phyloP scores from a whole-genome alignment of 192 early-diverging fungal species.

The Entomortierella beljakovae region DNA sequence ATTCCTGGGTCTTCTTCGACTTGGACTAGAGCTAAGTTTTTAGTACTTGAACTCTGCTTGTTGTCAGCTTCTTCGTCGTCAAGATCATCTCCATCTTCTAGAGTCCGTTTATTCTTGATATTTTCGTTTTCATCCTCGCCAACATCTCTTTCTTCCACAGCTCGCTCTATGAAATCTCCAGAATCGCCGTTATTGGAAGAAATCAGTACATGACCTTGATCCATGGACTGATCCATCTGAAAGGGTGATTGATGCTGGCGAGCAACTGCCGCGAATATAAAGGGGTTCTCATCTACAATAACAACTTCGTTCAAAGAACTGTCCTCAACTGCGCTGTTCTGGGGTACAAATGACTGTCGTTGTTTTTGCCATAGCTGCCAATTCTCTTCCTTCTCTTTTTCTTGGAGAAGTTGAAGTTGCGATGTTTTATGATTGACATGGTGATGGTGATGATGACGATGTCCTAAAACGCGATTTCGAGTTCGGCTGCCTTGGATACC shows the following conservation, averaged over 20 bases:
- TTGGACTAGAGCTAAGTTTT: neutral
- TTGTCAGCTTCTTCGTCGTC: neutral
- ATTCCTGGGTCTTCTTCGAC: neutral
- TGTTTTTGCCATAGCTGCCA: constrained; percentile 2
- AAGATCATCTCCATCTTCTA: neutral
- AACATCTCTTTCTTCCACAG: neutral
- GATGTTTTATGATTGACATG: neutral
- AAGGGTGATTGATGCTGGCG: neutral
- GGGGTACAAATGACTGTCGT: neutral
- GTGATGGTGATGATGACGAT: constrained; percentile 16
- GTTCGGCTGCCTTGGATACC: constrained; percentile 4
- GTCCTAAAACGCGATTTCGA: neutral
- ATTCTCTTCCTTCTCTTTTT: neutral
- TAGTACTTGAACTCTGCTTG: neutral
- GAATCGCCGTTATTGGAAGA: too few relatives aligned
- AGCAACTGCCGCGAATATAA: neutral
- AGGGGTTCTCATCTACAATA: constrained; percentile 1
- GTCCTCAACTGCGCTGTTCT: neutral
- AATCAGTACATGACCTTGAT: too few relatives aligned
- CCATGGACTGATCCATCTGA: neutral
- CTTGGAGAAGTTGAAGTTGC: neutral
- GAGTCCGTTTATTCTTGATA: neutral
- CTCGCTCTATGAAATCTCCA: too few relatives aligned
- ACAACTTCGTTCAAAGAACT: constrained; percentile 5
- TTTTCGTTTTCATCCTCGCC: neutral